Percentiles rank a stretch among this genome's conserved stretches.
phyloP scores from a whole-genome alignment of 177 flowering plant genomes.

The Vitis hybrid region DNA sequence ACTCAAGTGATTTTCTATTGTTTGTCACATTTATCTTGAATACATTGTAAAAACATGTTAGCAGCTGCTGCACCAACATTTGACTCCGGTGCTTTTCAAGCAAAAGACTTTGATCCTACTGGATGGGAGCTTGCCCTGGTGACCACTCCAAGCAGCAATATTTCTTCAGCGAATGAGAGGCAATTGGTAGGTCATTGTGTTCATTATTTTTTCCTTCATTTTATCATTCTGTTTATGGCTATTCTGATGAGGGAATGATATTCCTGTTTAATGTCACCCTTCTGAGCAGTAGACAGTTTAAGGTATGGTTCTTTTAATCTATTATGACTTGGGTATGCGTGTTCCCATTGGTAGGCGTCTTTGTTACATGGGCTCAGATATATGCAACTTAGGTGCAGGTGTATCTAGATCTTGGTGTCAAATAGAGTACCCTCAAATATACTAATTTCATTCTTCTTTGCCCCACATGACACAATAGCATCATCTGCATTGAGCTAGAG shows the following conservation, averaged over 20 bases:
- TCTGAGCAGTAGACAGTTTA: too few relatives aligned
- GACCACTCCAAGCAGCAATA: slow-evolving; percentile 67
- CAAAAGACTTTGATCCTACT: slow-evolving; percentile 72
- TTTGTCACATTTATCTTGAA: neutral
- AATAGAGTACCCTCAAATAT: too few relatives aligned
- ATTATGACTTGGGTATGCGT: too few relatives aligned
- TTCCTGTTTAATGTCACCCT: too few relatives aligned
- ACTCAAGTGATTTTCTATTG: neutral
- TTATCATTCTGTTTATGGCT: neutral
- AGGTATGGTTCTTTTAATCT: too few relatives aligned
- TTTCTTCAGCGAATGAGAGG: slow-evolving; percentile 67
- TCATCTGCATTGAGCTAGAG: too few relatives aligned
- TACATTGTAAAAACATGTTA: neutral
- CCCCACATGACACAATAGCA: too few relatives aligned
- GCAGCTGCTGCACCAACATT: slow-evolving; percentile 49
- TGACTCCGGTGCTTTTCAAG: slow-evolving; percentile 37
- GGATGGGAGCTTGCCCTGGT: slow-evolving; percentile 99
- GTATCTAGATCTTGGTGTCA: too few relatives aligned
- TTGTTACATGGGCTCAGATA: too few relatives aligned
- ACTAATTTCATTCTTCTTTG: too few relatives aligned
- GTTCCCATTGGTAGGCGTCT: too few relatives aligned
- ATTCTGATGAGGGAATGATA: neutral
- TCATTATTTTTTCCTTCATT: neutral
- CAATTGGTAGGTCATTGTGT: slow-evolving; percentile 66
- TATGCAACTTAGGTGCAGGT: too few relatives aligned